Evolutionary conservation across 148 eudicot species (phyloP).

Genomic region (Cornus controversa): DNA sequence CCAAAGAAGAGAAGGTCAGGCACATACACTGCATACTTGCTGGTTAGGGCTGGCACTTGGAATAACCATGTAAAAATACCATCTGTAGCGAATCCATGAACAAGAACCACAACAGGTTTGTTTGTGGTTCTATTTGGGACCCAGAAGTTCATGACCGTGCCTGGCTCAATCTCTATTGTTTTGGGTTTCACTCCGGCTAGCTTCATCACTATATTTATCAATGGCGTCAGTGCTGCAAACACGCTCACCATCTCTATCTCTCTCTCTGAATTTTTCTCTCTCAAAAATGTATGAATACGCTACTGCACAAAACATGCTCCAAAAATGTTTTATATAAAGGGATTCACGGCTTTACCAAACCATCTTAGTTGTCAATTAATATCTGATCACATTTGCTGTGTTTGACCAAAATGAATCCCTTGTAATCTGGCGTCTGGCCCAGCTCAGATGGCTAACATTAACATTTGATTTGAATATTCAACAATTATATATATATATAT

Average conservation of each 20-base stretch:
- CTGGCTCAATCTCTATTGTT: conserved; percentile 39
- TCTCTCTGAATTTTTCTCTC: background rate
- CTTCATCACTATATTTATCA: conserved; percentile 29
- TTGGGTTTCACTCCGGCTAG: conserved; percentile 30
- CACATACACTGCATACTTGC: conserved; percentile 35
- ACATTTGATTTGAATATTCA: background rate
- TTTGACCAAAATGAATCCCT: background rate
- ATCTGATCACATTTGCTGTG: background rate
- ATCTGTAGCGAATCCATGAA: conserved; percentile 46
- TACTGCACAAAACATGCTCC: too few species aligned
- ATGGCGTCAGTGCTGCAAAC: conserved; percentile 14
- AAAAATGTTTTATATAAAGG: too few species aligned
- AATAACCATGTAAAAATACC: conserved; percentile 45
- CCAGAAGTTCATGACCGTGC: conserved; percentile 46
- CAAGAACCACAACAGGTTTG: conserved; percentile 35
- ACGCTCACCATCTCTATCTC: conserved; percentile 32
- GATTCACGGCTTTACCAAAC: too few species aligned
- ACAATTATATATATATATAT: too few species aligned
- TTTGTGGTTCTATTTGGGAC: conserved; percentile 23
- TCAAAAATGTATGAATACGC: background rate
- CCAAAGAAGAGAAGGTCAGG: conserved; percentile 62
- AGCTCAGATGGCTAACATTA: background rate
- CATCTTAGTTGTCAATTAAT: too few species aligned
- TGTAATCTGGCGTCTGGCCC: background rate
- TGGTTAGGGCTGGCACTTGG: conserved; percentile 31